Percentiles rank a stretch among this genome's conserved stretches.
Conservation (phyloP, 495 filamentous ascomycete genomes). For the Aspergillus sparsus region DNA sequence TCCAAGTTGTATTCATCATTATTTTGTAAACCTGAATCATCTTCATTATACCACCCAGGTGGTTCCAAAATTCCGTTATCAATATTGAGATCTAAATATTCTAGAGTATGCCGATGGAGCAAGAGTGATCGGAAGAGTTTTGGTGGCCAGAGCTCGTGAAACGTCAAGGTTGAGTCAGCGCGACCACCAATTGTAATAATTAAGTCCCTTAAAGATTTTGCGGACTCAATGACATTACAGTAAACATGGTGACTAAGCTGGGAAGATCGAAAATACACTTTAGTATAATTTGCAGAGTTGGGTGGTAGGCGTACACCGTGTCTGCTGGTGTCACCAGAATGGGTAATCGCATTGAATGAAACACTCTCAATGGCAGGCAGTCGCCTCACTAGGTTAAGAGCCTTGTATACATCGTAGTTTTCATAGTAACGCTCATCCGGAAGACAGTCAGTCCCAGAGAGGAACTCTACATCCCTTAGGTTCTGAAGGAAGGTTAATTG, state of each 20-base stretch:
- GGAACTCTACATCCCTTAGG: neutral
- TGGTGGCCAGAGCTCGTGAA: neutral
- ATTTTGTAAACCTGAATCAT: neutral
- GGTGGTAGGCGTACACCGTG: neutral
- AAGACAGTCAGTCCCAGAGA: neutral
- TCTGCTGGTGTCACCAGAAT: neutral
- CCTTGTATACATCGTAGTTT: neutral
- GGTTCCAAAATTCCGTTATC: neutral
- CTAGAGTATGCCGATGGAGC: neutral
- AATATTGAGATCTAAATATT: neutral
- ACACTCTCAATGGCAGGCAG: neutral
- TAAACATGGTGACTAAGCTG: neutral
- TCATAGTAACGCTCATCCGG: slow-evolving; percentile 1
- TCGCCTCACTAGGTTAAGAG: neutral
- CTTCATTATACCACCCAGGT: neutral
- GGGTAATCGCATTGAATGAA: neutral
- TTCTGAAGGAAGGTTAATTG: neutral
- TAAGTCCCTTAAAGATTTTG: neutral
- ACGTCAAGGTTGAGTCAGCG: neutral
- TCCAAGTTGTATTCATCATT: neutral
- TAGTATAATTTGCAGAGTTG: neutral
- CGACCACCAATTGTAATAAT: neutral
- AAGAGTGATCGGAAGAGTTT: neutral
- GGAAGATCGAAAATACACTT: neutral
- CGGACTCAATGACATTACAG: neutral